A percentile compares a stretch with the other conserved stretches of the same genome.
These are phyloP conservation scores for Pyrenula massariospora DNA, from an alignment of 495 filamentous ascomycete species.

Conservation along the genomic window DNA sequence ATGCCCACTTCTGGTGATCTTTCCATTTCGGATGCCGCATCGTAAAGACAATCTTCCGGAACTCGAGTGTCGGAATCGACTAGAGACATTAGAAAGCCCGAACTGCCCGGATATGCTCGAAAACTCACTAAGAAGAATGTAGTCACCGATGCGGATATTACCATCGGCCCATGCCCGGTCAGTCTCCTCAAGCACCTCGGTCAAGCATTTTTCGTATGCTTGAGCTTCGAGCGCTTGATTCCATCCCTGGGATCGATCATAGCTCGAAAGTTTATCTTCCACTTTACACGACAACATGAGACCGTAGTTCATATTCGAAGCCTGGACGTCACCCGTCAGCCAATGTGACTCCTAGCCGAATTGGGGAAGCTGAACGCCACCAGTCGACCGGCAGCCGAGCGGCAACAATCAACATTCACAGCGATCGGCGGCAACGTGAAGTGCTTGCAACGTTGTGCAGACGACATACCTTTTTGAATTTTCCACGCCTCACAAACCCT, in stretches of 20 bases:
- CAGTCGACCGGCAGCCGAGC: neutral
- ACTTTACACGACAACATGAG: slow-evolving; percentile 65
- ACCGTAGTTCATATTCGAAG: slow-evolving; percentile 77
- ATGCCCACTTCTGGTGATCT: slow-evolving; percentile 69
- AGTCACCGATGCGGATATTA: slow-evolving; percentile 69
- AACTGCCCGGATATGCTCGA: neutral
- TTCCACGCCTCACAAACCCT: slow-evolving; percentile 49
- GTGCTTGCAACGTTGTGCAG: neutral
- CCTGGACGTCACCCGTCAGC: slow-evolving; percentile 23
- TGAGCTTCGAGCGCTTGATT: slow-evolving; percentile 56
- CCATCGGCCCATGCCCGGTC: slow-evolving; percentile 70
- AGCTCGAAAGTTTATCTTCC: slow-evolving; percentile 50
- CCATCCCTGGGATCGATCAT: slow-evolving; percentile 50
- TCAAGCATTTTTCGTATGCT: slow-evolving; percentile 55
- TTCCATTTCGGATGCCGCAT: slow-evolving; percentile 72
- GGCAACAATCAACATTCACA: neutral
- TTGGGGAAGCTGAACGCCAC: slow-evolving; percentile 1
- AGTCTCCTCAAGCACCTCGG: slow-evolving; percentile 49
- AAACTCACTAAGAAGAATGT: slow-evolving; percentile 46
- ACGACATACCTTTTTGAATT: slow-evolving; percentile 28
- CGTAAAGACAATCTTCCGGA: slow-evolving; percentile 54
- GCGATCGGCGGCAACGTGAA: neutral
- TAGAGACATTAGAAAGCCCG: neutral
- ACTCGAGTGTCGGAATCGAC: slow-evolving; percentile 73
- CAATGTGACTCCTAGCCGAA: neutral